Percentiles rank a stretch among this genome's conserved stretches.
These are phyloP conservation scores for Paratinospora sagittata DNA, from an alignment of 164 flowering plant genomes.

Conservation along the genomic window DNA sequence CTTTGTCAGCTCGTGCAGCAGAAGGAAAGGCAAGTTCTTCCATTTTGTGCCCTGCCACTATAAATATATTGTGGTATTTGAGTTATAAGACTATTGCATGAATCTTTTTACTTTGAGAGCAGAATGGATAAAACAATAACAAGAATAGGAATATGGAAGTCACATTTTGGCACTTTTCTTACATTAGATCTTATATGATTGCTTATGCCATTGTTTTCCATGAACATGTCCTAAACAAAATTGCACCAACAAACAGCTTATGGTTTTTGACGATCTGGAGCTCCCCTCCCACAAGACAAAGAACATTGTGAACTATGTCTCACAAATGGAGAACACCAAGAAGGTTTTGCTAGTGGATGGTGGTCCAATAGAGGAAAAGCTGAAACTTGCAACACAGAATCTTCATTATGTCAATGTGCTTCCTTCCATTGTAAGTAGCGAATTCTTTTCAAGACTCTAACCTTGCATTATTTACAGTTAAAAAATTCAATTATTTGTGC, in stretches of 20 bases:
- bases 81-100: background rate
- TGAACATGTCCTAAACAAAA: background rate
- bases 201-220: too few relatives aligned
- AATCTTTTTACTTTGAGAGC: too few relatives aligned
- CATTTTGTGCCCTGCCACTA: background rate
- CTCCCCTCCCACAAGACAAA: slow-evolving; percentile 90
- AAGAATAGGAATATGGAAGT: too few relatives aligned
- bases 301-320: slow-evolving; percentile 63
- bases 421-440: slow-evolving; percentile 82
- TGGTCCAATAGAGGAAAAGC: slow-evolving; percentile 63
- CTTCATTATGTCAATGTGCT: slow-evolving; percentile 76
- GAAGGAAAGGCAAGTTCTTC: slow-evolving; percentile 81
- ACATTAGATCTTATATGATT: background rate
- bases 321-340: slow-evolving; percentile 65
- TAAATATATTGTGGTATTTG: background rate
- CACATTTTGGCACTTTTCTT: background rate
- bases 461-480: too few relatives aligned
- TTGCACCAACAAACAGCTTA: slow-evolving; percentile 44
- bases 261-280: slow-evolving; percentile 79
- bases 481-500: too few relatives aligned
- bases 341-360: slow-evolving; percentile 83
- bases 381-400: slow-evolving; percentile 83
- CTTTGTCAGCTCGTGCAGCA: slow-evolving; percentile 83
- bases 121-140: too few relatives aligned
- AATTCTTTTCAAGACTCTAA: background rate